Base-by-base conservation (phyloP, 176 grass and related monocot species). In the Aegilops longissima region DNA sequence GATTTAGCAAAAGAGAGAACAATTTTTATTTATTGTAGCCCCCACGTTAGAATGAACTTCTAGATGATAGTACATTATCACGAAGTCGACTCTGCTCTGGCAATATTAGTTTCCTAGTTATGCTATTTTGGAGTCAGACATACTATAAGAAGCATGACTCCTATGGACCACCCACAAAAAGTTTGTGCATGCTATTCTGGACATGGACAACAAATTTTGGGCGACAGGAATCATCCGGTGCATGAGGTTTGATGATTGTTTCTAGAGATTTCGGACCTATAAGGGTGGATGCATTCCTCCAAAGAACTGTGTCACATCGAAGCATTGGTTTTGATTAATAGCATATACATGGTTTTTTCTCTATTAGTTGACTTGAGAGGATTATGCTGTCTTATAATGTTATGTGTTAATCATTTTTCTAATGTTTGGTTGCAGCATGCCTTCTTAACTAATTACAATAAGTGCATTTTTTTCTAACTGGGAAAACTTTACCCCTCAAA, bases 1-100 rank as follows among this genome's bases (percentile, higher is more conserved):
- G 61, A 54, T 52, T 58, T 61, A 82, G 42, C 42, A 76, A 39
- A 81, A 82, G 39, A 54, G 33, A 78, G 80, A 67, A 51, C 42
- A 49, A 17, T 52, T 25, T 27, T n/a, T 70, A 47, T 23, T 74
- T 49, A 3, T 29, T 75, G 59, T 35, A 35, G 18, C 51, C 51
- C 51, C 51, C 51, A 59, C 54, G 18, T 59, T 31, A 13, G 36
- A 42, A 45, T 61, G 39, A 30, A 13, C 12, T 83, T 67, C 52
- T 47, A 47, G 9, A 34, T 45, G 34, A 27, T 29, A 58, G 59
- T 40, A 81, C 34, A 35, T 81, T 77, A 59, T 24, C 68, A 74
- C 70, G 70, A 67, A 59, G 44, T 80, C 31, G 33, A 80, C 12
- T 29, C 33, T 4, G 5, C 73, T 47, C 17, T 85, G 77, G 33